Conservation (phyloP, 1,284 basidiomycete species). For the Marasmius tenuissimus region DNA sequence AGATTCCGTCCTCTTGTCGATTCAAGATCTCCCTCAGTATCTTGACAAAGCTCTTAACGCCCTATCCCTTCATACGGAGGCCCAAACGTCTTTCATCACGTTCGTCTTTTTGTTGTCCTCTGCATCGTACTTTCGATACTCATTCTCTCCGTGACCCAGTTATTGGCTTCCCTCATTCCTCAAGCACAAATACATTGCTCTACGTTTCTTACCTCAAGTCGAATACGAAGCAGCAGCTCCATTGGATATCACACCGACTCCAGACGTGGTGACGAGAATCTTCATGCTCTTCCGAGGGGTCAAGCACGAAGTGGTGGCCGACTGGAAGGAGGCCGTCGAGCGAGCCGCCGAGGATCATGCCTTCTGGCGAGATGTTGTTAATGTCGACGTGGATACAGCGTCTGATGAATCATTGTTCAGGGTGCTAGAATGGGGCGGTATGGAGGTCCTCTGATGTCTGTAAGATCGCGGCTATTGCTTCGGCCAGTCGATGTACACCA, state of each 20-base stretch:
- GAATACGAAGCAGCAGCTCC: constrained; percentile 39
- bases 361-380: constrained; percentile 22
- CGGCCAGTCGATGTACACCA: too few species aligned
- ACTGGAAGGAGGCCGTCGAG: background rate
- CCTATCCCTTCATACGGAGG: constrained; percentile 14
- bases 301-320: constrained; percentile 14
- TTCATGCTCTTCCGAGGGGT: constrained; percentile 48
- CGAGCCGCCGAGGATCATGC: constrained; percentile 8
- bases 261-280: constrained; percentile 42
- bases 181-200: constrained; percentile 38
- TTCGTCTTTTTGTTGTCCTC: background rate
- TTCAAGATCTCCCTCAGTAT: constrained; percentile 8
- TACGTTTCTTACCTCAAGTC: constrained; percentile 45
- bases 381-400: constrained; percentile 17
- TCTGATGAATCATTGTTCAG: constrained; percentile 21
- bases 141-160: background rate
- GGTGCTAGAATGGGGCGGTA: constrained; percentile 34
- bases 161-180: constrained; percentile 45
- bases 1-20: constrained; percentile 4
- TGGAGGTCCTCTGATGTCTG: constrained; percentile 21
- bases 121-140: background rate
- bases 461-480: too few species aligned
- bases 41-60: constrained; percentile 10
- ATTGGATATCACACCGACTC: constrained; percentile 35
- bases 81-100: constrained; percentile 15